Base-by-base conservation (phyloP, 2,329 filamentous ascomycete genomes). In the Nemania bipapillata region DNA sequence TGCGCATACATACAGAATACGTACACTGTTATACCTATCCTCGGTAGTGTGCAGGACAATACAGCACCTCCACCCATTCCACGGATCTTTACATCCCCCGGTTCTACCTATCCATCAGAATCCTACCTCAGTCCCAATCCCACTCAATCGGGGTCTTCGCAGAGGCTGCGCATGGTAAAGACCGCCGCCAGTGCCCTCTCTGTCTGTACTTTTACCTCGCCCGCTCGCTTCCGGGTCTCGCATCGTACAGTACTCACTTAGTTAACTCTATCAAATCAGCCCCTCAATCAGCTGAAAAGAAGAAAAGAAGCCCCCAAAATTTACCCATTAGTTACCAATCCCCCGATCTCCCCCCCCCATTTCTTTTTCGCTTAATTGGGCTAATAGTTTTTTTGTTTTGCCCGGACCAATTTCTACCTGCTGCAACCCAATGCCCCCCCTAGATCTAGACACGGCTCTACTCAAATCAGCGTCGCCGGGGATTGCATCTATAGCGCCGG, bases 221-320 rank as follows among this genome's bases (percentile, higher is more conserved):
- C 32, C 20, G 54, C 42, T 56, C 26, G 20, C 40, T 45, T 45
- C 45, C 47, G 52, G 22, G 52, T 37, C 32, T 64, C 45, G 15
- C 30, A 24, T 50, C 58, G 26, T 20, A 28, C 24, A 45, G 40
- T 28, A 24, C 20, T 28, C 53, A 49, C 24, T 47, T 40, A 65
- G n/a, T 57, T 30, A 45, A 47, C 57, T 47, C 26, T 49, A 28
- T 28, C 30, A 28, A 42, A 58, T 59, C 63, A 66, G 54, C 63
- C 67, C 58, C 68, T 63, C 64, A 45, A 15, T 54, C 42, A 69
- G 66, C 63, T 66, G 66, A 66, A 63, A 65, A 60, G 57, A 66
- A 69, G 56, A 62, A 66, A 57, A n/a, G n/a, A 2, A 45, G 30
- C 58, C 45, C 22, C 35, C 26, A 52, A 59, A 66, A 66, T 69